Evolutionary conservation across 192 early-diverging fungal species (phyloP), one percentile per base, ranked within the genome.

Genomic region (Dispira simplex): DNA sequence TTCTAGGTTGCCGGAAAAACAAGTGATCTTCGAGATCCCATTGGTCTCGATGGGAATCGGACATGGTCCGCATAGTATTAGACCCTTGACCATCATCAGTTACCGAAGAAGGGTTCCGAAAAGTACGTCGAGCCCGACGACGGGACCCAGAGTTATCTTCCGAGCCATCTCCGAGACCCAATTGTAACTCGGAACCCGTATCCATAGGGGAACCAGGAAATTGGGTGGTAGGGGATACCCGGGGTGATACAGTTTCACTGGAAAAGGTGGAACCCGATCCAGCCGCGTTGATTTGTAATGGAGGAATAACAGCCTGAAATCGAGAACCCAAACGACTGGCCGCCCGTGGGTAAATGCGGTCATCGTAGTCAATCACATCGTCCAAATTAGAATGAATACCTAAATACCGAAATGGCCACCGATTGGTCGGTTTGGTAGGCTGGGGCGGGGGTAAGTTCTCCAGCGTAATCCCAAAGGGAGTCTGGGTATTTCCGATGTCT

Each of bases 391-490:
- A 81, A 69, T 91, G 84, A 21, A 90, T 79, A 16, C 90, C 90
- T 77, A 92, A 90, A 66, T 95, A 95, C 14, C 88, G 77, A 66
- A 85, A 95, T 11, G 92, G 92, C 90, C 91, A 95, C 74, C 83
- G 76, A 16, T 82, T 75, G 14, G 82, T 81, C 65, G 73, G 76
- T 25, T 55, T 72, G 6, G 44, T 16, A 11, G 59, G 59, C 44
- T n/a, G 43, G 49, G 44, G 47, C 2, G 45, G 45, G 44, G 63
- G 60, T 28, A 67, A 21, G 28, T 46, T 64, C 12, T 51, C 56
- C 16, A 48, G 18, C 13, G 12, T 63, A 20, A 32, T 23, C 16
- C 47, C 65, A 66, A 66, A 66, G 18, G 51, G 21, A 53, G 20
- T 53, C 21, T 53, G 21, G 51, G 21, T 18, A 18, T 20, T 20